Conservation (phyloP, 805 yeast genomes). For the Saturnispora saitoi region DNA sequence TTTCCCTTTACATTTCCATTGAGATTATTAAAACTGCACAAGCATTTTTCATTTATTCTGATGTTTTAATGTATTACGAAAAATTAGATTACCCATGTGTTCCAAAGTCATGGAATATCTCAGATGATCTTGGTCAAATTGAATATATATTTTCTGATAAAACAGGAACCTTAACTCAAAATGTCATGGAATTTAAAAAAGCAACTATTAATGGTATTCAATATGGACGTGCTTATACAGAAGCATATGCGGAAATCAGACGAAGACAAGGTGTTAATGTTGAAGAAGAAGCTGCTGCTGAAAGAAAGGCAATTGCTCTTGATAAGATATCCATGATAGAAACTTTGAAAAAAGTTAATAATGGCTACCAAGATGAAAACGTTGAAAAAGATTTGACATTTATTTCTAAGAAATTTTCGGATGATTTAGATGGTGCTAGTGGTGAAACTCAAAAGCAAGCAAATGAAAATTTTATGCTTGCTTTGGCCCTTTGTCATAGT, state of each 20-base stretch:
- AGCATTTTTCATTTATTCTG: slow-evolving; percentile 72
- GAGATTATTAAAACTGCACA: slow-evolving; percentile 79
- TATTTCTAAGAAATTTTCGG: slow-evolving; percentile 54
- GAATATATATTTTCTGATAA: slow-evolving; percentile 80
- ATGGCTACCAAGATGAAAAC: slow-evolving; percentile 24
- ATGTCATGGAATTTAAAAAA: slow-evolving; percentile 79
- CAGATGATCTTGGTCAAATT: slow-evolving; percentile 80
- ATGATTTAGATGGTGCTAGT: slow-evolving; percentile 46
- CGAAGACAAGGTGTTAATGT: slow-evolving; percentile 74
- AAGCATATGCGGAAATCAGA: slow-evolving; percentile 70
- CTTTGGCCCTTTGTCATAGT: slow-evolving; percentile 71
- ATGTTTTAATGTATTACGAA: slow-evolving; percentile 61
- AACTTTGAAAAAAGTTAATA: slow-evolving; percentile 31
- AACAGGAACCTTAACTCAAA: slow-evolving; percentile 78
- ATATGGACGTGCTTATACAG: slow-evolving; percentile 78
- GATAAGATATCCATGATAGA: slow-evolving; percentile 57
- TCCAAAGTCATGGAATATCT: slow-evolving; percentile 78
- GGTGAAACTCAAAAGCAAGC: slow-evolving; percentile 48
- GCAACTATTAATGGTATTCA: slow-evolving; percentile 65
- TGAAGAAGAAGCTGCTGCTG: slow-evolving; percentile 32
- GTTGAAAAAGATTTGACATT: slow-evolving; percentile 57
- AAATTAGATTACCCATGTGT: slow-evolving; percentile 71
- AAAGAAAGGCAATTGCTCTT: slow-evolving; percentile 43
- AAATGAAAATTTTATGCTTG: slow-evolving; percentile 67
- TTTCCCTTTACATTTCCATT: slow-evolving; percentile 71